Evolutionary conservation across 75 land plant genomes (phyloP), one percentile per base, ranked within the genome.

Genomic region (Selaginella moellendorffii): DNA sequence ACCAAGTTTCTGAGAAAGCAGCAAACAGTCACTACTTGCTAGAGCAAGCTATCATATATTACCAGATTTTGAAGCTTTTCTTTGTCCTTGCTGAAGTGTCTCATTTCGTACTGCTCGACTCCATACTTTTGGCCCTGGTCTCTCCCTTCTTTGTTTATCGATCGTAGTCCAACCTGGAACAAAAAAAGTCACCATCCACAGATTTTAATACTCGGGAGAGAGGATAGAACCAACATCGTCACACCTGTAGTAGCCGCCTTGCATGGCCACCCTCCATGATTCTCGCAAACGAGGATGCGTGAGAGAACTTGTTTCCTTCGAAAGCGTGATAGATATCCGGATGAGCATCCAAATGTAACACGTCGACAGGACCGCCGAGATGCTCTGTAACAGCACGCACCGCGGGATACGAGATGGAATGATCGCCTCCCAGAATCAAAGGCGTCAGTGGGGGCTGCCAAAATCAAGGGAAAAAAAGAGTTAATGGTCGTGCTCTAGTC

Each of bases 231-330:
- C n/a, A n/a, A 36, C 46, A 36, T 5, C 46, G 14, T 36, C 46
- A 36, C 46, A 91, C 99, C 65, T 95, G 99, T 62, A 95, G 66
- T 65, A 95, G 91, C 29, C 99, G 72, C 54, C 97, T 78, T 24
- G 92, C 99, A 85, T 90, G 80, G 63, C 99, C 99, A 64, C 86
- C 99, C 58, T 90, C 99, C 99, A 95, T 90, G 36, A 95, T 95
- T 51, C 99, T 77, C 9, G 99, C 99, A 81, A 95, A 95, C 24
- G 88, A 75, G 65, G 99, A 95, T 27, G 99, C 99, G 78, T 95
- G 99, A 18, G 99, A 95, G 63, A 82, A 95, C 30, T 79, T 82
- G 42, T 95, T 95, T 69, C 99, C 99, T 73, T 95, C 99, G 74
- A 82, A 90, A 21, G 80, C 65, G 75, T 95, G 69, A 74, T 95